Evolutionary conservation across 1,284 basidiomycete species (phyloP).

Genomic region (Cutaneotrichosporon spelunceum): DNA sequence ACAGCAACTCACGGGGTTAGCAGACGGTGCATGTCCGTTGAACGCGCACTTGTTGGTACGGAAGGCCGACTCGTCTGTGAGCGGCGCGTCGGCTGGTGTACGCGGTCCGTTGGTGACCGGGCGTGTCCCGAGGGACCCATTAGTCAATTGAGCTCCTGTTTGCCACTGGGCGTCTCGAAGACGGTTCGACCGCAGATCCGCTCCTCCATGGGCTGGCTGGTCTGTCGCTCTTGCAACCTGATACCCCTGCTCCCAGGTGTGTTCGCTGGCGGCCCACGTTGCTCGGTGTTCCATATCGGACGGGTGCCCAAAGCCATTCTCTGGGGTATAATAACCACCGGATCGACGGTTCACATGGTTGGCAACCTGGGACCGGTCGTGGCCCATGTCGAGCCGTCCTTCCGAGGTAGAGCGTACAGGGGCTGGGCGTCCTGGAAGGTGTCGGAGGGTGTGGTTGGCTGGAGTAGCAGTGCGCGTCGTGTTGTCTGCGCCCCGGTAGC

Average conservation of each 20-base stretch:
- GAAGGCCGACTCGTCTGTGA: not conserved
- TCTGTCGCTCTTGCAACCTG: not conserved
- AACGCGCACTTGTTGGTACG: not conserved
- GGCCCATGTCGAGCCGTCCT: not conserved
- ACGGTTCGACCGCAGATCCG: not conserved
- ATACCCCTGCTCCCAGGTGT: not conserved
- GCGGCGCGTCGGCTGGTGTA: not conserved
- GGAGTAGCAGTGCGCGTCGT: not conserved
- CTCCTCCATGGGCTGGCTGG: not conserved
- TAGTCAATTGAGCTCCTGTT: not conserved
- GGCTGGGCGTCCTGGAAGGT: not conserved
- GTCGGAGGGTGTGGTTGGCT: not conserved
- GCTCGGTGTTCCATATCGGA: not conserved
- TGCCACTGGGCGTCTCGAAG: not conserved
- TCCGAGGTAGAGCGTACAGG: not conserved
- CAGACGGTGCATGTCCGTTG: not conserved
- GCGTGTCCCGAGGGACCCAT: not conserved
- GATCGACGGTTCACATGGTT: not conserved
- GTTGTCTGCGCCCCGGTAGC: not conserved
- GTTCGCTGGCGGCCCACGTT: conserved; percentile 1
- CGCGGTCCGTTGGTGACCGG: not conserved
- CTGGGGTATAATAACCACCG: not conserved
- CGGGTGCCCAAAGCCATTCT: not conserved
- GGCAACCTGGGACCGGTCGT: not conserved
- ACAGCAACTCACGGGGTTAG: not conserved